Evolutionary conservation across 805 yeast species (phyloP), one percentile per base, ranked within the genome.

Genomic region (Saccharomycopsis lassenensis): DNA sequence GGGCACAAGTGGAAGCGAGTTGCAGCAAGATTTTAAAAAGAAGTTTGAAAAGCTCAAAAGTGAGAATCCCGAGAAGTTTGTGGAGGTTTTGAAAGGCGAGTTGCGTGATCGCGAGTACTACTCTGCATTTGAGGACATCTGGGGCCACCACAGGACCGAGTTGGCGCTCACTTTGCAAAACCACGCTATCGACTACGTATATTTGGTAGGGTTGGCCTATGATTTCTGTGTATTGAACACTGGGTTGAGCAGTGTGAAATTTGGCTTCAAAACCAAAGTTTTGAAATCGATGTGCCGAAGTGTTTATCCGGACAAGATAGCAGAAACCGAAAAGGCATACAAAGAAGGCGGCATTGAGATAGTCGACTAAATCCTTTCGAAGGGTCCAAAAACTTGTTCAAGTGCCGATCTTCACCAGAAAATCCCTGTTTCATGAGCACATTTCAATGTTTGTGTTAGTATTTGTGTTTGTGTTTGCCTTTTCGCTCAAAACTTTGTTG

Each of bases 141-240:
- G 94, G 89, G 66, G 71, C 19, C 49, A 70, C 19, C 77, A 79
- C 49, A 61, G 71, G 29, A 86, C 96, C 0, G 87, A 74, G 37
- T 59, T 86, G 44, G 63, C 66, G 35, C 54, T 51, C 1, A 57
- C 65, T 28, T 62, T 87, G 43, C 54, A 51, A 24, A 17, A 59
- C 1, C 52, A 67, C 26, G 57, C 54, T 0, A 71, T 84, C 29
- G 64, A 69, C 2, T 69, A 74, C 28, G 85, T 86, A 1, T 73
- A 65, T 30, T 67, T 82, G 16, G 89, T 77, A 2, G 97, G 96
- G 0, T 49, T 87, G 15, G 95, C 96, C 0, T 74, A 75, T 44
- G 97, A 87, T 52, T 85, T 62, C 54, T 87, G 97, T 55, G 96
- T 89, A 3, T 58, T 74, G 47, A 67, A 75, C 50, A 77, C 93